Evolutionary conservation across 352 stramenopile genomes (phyloP).

Genomic region (Globisporangium nagaii): DNA sequence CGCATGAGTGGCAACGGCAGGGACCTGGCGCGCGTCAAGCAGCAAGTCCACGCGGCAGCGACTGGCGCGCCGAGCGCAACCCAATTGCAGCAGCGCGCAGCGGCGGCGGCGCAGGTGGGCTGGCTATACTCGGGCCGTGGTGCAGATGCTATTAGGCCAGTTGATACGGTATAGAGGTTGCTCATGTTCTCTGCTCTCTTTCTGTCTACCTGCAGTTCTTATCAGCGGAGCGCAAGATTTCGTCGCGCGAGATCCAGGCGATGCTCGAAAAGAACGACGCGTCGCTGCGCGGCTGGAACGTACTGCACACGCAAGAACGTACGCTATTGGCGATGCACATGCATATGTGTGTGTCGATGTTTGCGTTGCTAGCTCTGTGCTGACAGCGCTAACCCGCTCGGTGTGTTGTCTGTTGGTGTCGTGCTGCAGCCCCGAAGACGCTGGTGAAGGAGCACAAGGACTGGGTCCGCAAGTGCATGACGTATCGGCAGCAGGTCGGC

Average conservation of each 20-base stretch:
- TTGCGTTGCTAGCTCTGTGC: background rate
- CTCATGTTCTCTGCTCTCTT: background rate
- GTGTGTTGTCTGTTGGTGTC: background rate
- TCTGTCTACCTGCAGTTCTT: constrained; percentile 22
- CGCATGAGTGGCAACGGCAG: too few relatives aligned
- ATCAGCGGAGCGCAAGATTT: constrained; percentile 41
- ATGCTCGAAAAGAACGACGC: constrained; percentile 87
- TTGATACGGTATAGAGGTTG: background rate
- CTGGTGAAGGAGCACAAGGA: constrained; percentile 58
- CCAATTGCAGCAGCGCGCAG: constrained; percentile 52
- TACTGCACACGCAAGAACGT: constrained; percentile 73
- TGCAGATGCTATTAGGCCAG: too few relatives aligned
- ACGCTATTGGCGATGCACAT: too few relatives aligned
- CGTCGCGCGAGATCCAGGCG: constrained; percentile 60
- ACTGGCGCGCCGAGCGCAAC: background rate
- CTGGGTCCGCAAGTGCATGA: constrained; percentile 61
- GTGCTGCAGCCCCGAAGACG: constrained; percentile 37
- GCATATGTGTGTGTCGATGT: background rate
- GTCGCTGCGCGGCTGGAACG: constrained; percentile 65
- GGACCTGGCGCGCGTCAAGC: background rate
- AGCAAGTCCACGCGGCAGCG: background rate
- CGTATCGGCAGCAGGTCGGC: constrained; percentile 65
- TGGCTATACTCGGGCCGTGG: background rate
- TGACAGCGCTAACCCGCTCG: too few relatives aligned
- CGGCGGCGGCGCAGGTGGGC: constrained; percentile 42